Percentiles rank a stretch among this genome's conserved stretches.
Evolutionary conservation across 495 filamentous ascomycete species (phyloP).

Genomic region (Xylaria curta): DNA sequence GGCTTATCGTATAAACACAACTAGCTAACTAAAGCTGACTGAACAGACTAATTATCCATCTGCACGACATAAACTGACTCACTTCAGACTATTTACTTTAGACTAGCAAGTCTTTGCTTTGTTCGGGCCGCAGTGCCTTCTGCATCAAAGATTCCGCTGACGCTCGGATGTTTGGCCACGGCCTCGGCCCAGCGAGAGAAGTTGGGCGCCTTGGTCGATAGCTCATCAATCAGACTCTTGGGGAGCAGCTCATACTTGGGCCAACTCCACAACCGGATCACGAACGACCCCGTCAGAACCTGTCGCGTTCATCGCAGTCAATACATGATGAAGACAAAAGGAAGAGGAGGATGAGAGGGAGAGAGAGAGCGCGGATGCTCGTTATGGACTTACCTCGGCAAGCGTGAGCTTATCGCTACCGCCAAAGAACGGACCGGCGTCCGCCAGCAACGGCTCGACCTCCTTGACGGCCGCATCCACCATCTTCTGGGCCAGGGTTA

Average conservation of each 20-base stretch:
- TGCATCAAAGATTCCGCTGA: slow-evolving; percentile 69
- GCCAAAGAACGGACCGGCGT: slow-evolving; percentile 80
- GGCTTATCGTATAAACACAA: neutral
- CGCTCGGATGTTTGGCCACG: slow-evolving; percentile 67
- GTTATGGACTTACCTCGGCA: slow-evolving; percentile 68
- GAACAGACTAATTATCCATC: neutral
- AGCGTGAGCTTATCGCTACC: slow-evolving; percentile 75
- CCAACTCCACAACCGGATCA: slow-evolving; percentile 63
- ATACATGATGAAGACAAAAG: neutral
- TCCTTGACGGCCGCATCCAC: slow-evolving; percentile 69
- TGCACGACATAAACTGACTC: neutral
- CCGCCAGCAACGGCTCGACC: slow-evolving; percentile 72
- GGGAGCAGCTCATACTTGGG: slow-evolving; percentile 60
- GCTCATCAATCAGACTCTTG: slow-evolving; percentile 49
- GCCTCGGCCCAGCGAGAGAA: slow-evolving; percentile 73
- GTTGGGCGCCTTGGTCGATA: slow-evolving; percentile 63
- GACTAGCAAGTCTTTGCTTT: slow-evolving; percentile 39
- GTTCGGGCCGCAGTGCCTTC: slow-evolving; percentile 38
- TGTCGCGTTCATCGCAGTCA: slow-evolving; percentile 29
- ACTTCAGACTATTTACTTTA: neutral
- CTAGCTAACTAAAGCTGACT: neutral
- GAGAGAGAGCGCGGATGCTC: neutral
- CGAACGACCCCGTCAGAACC: slow-evolving; percentile 72
- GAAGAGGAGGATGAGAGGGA: neutral
- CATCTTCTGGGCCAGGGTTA: slow-evolving; percentile 46